Evolutionary conservation across 2,329 filamentous ascomycete species (phyloP).

Genomic region (Diaporthe caulivora): DNA sequence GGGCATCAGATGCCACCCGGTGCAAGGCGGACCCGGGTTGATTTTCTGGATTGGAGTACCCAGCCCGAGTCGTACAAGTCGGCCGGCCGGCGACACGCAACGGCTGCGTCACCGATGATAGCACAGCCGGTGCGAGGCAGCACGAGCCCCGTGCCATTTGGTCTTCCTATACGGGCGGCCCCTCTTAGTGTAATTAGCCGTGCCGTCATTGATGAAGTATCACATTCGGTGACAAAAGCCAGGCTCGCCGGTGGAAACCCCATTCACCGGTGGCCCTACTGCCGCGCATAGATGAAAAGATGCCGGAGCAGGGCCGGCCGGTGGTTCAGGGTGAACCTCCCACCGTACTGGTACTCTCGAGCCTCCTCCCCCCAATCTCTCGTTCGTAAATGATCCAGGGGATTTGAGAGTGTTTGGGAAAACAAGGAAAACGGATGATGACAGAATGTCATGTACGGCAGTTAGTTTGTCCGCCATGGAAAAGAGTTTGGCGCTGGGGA

Average conservation of each 20-base stretch:
- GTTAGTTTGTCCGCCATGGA: constrained; percentile 1
- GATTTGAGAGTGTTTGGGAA: neutral
- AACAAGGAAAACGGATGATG: neutral
- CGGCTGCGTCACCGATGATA: constrained; percentile 1
- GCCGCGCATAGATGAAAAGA: neutral
- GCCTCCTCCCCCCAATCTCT: neutral
- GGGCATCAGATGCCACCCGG: neutral
- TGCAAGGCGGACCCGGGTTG: neutral
- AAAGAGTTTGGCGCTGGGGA: neutral
- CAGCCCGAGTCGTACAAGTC: neutral
- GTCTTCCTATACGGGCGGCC: neutral
- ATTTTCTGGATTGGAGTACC: neutral
- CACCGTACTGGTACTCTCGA: constrained; percentile 2
- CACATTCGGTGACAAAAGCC: neutral
- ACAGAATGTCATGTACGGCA: constrained; percentile 10
- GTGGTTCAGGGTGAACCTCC: neutral
- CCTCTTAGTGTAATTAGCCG: neutral
- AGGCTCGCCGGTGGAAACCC: neutral
- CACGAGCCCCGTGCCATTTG: neutral
- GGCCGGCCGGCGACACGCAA: constrained; percentile 11
- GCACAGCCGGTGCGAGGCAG: neutral
- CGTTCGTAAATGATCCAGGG: neutral
- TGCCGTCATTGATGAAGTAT: neutral
- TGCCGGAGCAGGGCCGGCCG: neutral
- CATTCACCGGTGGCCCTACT: neutral